Conservation (phyloP, 1,284 basidiomycete species). For the Cryptococcus amylolentus region DNA sequence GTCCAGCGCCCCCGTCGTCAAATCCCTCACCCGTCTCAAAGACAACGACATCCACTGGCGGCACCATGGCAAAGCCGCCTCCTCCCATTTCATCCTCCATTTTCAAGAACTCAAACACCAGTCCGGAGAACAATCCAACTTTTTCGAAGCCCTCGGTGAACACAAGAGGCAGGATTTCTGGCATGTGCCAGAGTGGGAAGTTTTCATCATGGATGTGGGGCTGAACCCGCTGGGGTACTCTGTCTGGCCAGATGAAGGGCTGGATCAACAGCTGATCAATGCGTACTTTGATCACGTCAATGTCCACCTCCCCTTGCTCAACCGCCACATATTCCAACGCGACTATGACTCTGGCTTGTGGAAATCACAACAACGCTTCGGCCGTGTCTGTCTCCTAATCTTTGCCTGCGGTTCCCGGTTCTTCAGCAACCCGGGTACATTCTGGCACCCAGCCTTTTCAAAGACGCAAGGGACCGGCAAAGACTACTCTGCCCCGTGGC, state of each 20-base stretch:
- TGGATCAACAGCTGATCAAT: conserved; percentile 61
- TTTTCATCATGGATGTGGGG: conserved; percentile 39
- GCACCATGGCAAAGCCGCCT: conserved; percentile 71
- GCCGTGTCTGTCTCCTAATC: conserved; percentile 66
- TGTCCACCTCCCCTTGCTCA: conserved; percentile 64
- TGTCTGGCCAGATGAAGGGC: conserved; percentile 53
- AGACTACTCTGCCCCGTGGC: conserved; percentile 34
- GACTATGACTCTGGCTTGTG: conserved; percentile 60
- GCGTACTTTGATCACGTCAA: conserved; percentile 67
- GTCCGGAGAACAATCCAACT: conserved; percentile 2
- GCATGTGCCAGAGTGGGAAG: conserved; percentile 48
- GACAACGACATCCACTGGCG: conserved; percentile 50
- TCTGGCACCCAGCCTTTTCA: conserved; percentile 47
- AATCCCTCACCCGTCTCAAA: conserved; percentile 33
- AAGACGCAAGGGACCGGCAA: conserved; percentile 40
- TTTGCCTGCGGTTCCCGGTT: conserved; percentile 70
- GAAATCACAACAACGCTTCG: conserved; percentile 61
- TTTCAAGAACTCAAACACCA: conserved; percentile 61
- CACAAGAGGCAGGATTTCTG: conserved; percentile 42
- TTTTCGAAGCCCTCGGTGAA: conserved; percentile 30
- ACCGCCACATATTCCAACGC: conserved; percentile 69
- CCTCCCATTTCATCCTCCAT: conserved; percentile 61
- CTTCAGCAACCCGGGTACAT: conserved; percentile 61
- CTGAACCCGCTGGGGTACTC: conserved; percentile 34
- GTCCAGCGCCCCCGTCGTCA: conserved; percentile 17